These are phyloP conservation scores for Puccinia hordei DNA, from an alignment of 1,284 basidiomycete genomes.

Conservation along the genomic window DNA sequence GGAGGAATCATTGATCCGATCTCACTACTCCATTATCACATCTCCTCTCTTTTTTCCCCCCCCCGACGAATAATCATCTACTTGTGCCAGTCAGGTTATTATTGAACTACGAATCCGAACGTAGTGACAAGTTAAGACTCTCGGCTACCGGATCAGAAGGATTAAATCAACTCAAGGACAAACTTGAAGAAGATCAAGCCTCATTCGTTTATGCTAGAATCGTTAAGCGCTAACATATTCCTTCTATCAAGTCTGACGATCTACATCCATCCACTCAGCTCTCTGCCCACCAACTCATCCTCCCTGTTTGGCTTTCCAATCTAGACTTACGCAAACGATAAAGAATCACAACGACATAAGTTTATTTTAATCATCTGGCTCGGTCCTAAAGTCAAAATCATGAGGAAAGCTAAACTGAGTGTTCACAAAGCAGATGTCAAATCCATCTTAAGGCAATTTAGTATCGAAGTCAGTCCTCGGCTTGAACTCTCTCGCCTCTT, in stretches of 20 bases:
- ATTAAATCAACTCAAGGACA: slow-evolving; percentile 73
- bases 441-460: slow-evolving; percentile 72
- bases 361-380: slow-evolving; percentile 89
- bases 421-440: slow-evolving; percentile 85
- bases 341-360: slow-evolving; percentile 65
- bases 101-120: slow-evolving; percentile 64
- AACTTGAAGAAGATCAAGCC: slow-evolving; percentile 72
- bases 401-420: slow-evolving; percentile 86
- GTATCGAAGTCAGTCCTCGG: slow-evolving; percentile 71
- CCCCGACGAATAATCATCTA: neutral
- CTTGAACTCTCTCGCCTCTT: no score
- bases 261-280: neutral
- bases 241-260: neutral
- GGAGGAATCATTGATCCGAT: neutral
- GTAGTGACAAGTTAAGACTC: slow-evolving; percentile 77
- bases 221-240: slow-evolving; percentile 22
- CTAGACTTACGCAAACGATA: slow-evolving; percentile 69
- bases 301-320: slow-evolving; percentile 64
- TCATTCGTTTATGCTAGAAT: slow-evolving; percentile 81
- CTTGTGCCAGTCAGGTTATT: slow-evolving; percentile 40
- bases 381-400: slow-evolving; percentile 77
- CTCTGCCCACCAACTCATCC: neutral
- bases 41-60: neutral
- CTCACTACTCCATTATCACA: neutral
- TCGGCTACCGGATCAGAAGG: slow-evolving; percentile 76